phyloP scores from a whole-genome alignment of 2,329 filamentous ascomycete genomes.

The Botryotinia convoluta region DNA sequence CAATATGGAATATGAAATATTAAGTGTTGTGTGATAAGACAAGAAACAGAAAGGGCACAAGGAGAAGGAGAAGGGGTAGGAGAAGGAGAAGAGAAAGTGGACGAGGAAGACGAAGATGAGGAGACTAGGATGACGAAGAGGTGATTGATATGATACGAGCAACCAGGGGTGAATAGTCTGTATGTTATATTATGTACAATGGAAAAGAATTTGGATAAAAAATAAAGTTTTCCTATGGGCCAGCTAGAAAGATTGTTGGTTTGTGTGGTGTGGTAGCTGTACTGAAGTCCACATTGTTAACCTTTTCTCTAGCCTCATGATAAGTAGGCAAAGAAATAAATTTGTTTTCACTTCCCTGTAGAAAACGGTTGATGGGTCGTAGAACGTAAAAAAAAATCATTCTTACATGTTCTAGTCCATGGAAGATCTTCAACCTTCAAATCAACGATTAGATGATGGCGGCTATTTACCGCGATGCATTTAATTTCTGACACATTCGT shows the following conservation, averaged over 20 bases:
- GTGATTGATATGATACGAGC: not conserved
- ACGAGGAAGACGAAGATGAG: not conserved
- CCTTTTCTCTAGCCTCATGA: not conserved
- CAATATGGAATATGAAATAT: not conserved
- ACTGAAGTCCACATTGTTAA: not conserved
- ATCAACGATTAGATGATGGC: not conserved
- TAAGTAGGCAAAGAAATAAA: not conserved
- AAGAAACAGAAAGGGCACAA: not conserved
- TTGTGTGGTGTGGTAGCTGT: not conserved
- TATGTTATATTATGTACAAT: conserved; percentile 6
- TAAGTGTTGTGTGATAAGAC: not conserved
- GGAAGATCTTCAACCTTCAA: conserved; percentile 2
- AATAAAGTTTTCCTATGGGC: conserved; percentile 6
- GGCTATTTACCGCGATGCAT: conserved; percentile 19
- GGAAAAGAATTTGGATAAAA: not conserved
- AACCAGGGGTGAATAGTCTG: no score
- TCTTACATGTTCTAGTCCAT: conserved; percentile 3
- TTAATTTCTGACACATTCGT: not conserved
- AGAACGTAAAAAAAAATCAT: not conserved
- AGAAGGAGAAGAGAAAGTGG: not conserved
- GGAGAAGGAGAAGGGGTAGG: not conserved
- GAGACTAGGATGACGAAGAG: not conserved
- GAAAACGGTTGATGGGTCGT: not conserved
- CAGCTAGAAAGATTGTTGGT: conserved; percentile 3
- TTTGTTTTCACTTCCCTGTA: not conserved